Evolutionary conservation across 2,329 filamentous ascomycete genomes (phyloP), one percentile per base, ranked within the genome.

Genomic region (Stylonectria norvegica): DNA sequence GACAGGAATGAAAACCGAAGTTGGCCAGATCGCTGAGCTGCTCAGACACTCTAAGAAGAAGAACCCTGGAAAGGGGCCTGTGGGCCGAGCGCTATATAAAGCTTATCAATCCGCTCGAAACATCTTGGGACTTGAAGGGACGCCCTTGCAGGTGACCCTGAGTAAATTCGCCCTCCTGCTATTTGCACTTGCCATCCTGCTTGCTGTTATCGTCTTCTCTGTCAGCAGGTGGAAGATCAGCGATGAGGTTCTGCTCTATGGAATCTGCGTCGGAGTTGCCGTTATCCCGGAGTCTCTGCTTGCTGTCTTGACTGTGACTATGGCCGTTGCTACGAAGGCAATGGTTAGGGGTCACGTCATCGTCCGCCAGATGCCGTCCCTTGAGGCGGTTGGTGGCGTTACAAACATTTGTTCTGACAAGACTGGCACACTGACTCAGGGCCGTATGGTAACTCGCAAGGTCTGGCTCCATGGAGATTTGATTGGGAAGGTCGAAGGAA

Each of bases 131-230:
- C 63, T 83, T 3, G 75, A 86, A 39, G 89, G 89, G 35, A 95
- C 89, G 2, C 89, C 89, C 1, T 71, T 95, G 32, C 88, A 94
- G 67, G 83, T 85, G 50, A 91, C 87, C 58, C 74, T 95, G 36
- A 88, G 85, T 67, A 89, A 90, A 64, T 83, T 95, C 56, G 89
- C 89, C 19, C 81, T 93, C 30, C 61, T 88, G 4, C 77, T 95
- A 2, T 94, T 95, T 57, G 81, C 74, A 33, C 76, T 89, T 36
- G 89, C 79, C 30, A 68, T 82, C 39, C 53, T 81, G 3, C 69
- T 83, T 22, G 78, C 75, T 35, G 59, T 83, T 43, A 75, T 83
- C 36, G 80, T 83, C 52, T 83, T 83, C 58, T 75, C 71, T 5
- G 78, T 71, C 45, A 78, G 73, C 58, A 65, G 66, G 42, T 83